Conservation (phyloP, 2,329 filamentous ascomycete species). For the Diaporthe citriasiana region DNA sequence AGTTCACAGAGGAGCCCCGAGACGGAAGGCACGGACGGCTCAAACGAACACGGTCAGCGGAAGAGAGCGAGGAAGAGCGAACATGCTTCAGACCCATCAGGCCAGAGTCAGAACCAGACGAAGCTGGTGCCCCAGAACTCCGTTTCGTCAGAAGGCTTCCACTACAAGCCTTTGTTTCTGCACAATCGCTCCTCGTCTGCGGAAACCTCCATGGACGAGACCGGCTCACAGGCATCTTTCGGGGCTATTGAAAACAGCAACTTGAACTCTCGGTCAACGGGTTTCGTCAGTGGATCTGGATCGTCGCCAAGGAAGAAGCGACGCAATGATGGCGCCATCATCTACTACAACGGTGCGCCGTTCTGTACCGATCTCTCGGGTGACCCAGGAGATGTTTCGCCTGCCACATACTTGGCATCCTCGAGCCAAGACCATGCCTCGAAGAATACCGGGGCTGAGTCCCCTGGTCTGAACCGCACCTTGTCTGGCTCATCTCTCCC, state of each 20-base stretch:
- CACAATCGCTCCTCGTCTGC: constrained; percentile 63
- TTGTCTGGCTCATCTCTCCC: constrained; percentile 66
- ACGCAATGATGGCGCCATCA: constrained; percentile 79
- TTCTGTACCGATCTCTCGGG: constrained; percentile 87
- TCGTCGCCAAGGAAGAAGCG: constrained; percentile 63
- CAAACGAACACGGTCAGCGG: constrained; percentile 57
- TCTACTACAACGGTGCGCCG: constrained; percentile 84
- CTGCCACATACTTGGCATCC: constrained; percentile 64
- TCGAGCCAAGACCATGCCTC: constrained; percentile 55
- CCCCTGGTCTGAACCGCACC: constrained; percentile 54
- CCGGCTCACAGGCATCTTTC: constrained; percentile 60
- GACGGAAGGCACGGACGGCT: constrained; percentile 62
- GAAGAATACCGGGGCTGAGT: constrained; percentile 44
- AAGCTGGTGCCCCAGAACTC: constrained; percentile 57
- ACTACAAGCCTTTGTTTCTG: constrained; percentile 75
- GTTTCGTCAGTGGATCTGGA: constrained; percentile 63
- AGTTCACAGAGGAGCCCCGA: constrained; percentile 63
- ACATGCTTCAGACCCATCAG: constrained; percentile 52
- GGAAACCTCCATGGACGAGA: constrained; percentile 63
- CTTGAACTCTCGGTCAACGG: constrained; percentile 59
- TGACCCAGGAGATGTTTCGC: constrained; percentile 67
- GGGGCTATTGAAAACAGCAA: constrained; percentile 64
- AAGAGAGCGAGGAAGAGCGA: constrained; percentile 63
- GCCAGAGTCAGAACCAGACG: constrained; percentile 52
- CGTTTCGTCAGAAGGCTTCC: constrained; percentile 62